phyloP scores from a whole-genome alignment of 140 eudicot genomes.

The Oenanthe javanica region DNA sequence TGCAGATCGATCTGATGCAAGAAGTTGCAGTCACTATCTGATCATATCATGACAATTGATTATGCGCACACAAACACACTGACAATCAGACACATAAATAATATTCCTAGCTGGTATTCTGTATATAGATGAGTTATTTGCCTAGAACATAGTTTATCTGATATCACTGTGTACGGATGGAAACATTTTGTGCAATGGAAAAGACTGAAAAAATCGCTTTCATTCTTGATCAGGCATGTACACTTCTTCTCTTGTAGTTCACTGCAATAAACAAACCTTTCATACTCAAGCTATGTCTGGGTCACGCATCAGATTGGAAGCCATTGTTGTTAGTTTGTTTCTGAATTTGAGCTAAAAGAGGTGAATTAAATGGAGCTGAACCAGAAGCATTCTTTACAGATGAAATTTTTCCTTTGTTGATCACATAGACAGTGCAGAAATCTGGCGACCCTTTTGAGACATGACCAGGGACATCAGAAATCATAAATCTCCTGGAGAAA shows the following conservation, averaged over 20 bases:
- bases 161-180: slow-evolving; percentile 41
- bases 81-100: background rate
- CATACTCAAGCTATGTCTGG: slow-evolving; percentile 21
- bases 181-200: slow-evolving; percentile 97
- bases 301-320: slow-evolving; percentile 17
- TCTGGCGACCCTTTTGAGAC: slow-evolving; percentile 61
- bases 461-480: slow-evolving; percentile 42
- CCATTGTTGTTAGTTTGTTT: slow-evolving; percentile 16
- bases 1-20: slow-evolving; percentile 82
- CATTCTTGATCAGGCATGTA: slow-evolving; percentile 78
- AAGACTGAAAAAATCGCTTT: slow-evolving; percentile 90
- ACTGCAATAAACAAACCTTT: background rate
- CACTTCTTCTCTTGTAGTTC: background rate
- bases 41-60: background rate
- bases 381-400: slow-evolving; percentile 49
- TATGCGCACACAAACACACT: background rate
- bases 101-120: background rate
- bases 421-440: slow-evolving; percentile 70
- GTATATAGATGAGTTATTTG: background rate
- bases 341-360: slow-evolving; percentile 34
- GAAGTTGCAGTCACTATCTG: slow-evolving; percentile 72
- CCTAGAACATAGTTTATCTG: background rate
- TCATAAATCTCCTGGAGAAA: slow-evolving; percentile 43
- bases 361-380: slow-evolving; percentile 47
- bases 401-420: slow-evolving; percentile 65